Base-by-base conservation (phyloP, 257 asterid species). In the Handroanthus guayacan region DNA sequence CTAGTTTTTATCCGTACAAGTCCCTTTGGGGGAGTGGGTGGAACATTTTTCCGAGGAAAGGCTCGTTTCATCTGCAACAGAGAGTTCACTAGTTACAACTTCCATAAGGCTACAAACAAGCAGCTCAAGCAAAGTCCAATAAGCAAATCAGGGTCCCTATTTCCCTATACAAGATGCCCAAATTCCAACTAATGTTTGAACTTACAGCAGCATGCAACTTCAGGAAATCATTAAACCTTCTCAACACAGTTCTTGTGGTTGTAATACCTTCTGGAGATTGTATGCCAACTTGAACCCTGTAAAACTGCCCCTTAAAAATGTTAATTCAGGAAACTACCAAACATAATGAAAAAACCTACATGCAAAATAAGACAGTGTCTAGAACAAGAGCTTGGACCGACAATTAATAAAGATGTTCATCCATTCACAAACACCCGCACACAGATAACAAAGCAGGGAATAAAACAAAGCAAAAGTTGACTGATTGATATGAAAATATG, bases 211-310 rank as follows among this genome's bases (percentile, higher is more conserved):
- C 90, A 64, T 85, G 87, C 83, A 95, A 79, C 84, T 93, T 95
- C 89, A 95, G 85, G 86, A 95, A 95, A 80, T 95, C 97, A 75
- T 95, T 95, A 77, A 95, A 95, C 85, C 99, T 91, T 79, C 99
- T 89, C 82, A 95, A 75, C 77, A 95, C 89, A 38, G 88, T 83
- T 82, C 97, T 94, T 65, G 96, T 83, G 54, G 89, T 86, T 43
- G 99, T 92, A 86, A 85, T 76, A 69, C 98, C 98, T 79, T 85
- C 94, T 14, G 97, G 97, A 78, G 99, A 95, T 82, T 95, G 99
- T 75, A 92, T 11, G 73, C 98, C 98, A 38, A 95, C 91, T 79
- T 88, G 87, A 80, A 95, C 94, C 97, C 99, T 93, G 92, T 93
- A 95, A 86, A 90, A 95, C 99, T 93, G 97, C 84, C 89, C 79